Percentiles rank a stretch among this genome's conserved stretches.
Conservation (phyloP, 352 stramenopile species). For the Plasmopara muralis region DNA sequence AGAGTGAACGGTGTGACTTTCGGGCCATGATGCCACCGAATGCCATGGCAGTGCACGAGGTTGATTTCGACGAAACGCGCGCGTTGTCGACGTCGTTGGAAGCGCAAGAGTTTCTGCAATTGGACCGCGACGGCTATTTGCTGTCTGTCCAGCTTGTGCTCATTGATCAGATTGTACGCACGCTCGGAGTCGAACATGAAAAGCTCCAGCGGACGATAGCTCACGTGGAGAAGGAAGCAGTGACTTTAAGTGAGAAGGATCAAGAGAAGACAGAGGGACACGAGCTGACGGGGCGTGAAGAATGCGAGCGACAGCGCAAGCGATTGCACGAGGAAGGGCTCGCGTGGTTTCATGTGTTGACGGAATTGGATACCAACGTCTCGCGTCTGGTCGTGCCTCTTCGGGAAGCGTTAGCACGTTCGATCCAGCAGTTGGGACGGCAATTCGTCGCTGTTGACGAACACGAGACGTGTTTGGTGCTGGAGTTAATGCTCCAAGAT, state of each 20-base stretch:
- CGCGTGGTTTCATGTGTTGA: conserved; percentile 77
- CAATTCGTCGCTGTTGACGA: conserved; percentile 80
- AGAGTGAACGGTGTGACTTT: conserved; percentile 69
- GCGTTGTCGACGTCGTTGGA: conserved; percentile 11
- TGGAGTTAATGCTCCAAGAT: conserved; percentile 84
- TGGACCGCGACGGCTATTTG: conserved; percentile 63
- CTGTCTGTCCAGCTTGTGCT: conserved; percentile 76
- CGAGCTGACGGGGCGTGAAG: conserved; percentile 13
- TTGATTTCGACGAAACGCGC: not conserved
- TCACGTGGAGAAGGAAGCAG: conserved; percentile 13
- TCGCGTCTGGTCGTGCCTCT: conserved; percentile 75
- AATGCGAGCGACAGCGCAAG: conserved; percentile 33
- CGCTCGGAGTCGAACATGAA: conserved; percentile 49
- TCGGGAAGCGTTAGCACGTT: conserved; percentile 74
- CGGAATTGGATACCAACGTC: conserved; percentile 73
- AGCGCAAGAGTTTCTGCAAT: conserved; percentile 55
- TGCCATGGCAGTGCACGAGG: conserved; percentile 36
- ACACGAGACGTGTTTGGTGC: conserved; percentile 67
- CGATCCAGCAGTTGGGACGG: conserved; percentile 74
- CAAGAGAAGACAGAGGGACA: not conserved
- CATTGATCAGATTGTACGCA: conserved; percentile 69
- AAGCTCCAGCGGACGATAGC: conserved; percentile 32
- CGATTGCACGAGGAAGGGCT: conserved; percentile 67
- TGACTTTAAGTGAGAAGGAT: conserved; percentile 10
- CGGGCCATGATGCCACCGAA: conserved; percentile 54